These are phyloP conservation scores for Canavalia gladiata DNA, from an alignment of 306 rosid genomes.

Conservation along the genomic window DNA sequence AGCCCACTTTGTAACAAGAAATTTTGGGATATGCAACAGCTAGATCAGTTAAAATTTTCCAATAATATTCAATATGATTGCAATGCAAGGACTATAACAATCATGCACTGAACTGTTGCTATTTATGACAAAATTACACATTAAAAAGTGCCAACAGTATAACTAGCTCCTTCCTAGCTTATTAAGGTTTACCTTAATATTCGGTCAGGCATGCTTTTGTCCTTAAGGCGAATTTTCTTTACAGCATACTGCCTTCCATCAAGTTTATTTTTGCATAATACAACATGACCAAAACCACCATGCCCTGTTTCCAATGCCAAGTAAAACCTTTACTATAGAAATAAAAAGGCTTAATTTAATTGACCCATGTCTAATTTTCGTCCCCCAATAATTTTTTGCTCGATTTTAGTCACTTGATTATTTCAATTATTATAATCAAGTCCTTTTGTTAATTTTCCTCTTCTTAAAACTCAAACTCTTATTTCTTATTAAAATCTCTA, in stretches of 20 bases:
- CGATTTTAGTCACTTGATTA: neutral
- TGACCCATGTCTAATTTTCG: too few species aligned
- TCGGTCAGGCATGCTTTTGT: conserved; percentile 87
- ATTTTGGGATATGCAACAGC: conserved; percentile 33
- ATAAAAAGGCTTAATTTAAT: neutral
- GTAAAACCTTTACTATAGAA: conserved; percentile 39
- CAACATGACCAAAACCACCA: conserved; percentile 98
- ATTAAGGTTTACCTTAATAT: conserved; percentile 76
- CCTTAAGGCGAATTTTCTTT: conserved; percentile 91
- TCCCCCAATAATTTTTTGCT: neutral
- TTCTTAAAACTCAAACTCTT: neutral
- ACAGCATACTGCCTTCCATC: conserved; percentile 98
- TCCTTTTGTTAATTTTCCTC: neutral
- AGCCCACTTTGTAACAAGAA: conserved; percentile 31
- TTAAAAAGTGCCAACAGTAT: conserved; percentile 22
- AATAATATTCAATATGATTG: conserved; percentile 38
- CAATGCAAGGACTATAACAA: conserved; percentile 31
- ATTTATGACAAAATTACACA: conserved; percentile 7
- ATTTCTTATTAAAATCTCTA: neutral
- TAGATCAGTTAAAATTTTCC: neutral
- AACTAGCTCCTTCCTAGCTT: conserved; percentile 35
- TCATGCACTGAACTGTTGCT: conserved; percentile 29
- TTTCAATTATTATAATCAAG: neutral
- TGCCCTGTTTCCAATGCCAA: conserved; percentile 68
- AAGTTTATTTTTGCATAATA: conserved; percentile 91